A percentile compares a stretch with the other conserved stretches of the same genome.
Evolutionary conservation across 352 stramenopile species (phyloP).

Genomic region (Hyaloperonospora arabidopsidis): DNA sequence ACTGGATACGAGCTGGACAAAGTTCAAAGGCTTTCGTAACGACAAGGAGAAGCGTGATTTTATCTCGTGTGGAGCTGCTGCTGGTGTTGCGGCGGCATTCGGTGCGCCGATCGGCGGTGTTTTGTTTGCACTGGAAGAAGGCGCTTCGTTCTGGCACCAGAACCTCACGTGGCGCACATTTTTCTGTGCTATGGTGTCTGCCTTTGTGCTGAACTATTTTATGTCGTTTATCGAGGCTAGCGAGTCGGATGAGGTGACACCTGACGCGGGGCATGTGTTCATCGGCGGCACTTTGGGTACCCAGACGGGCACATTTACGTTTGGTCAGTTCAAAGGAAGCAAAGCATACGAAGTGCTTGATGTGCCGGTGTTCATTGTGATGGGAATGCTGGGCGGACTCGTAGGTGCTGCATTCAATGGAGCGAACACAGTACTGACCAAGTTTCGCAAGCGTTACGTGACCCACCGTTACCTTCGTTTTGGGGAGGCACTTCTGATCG

Average conservation of each 20-base stretch:
- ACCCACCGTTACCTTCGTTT: conserved; percentile 63
- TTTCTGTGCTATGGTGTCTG: conserved; percentile 93
- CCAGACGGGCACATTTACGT: conserved; percentile 77
- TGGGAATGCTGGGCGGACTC: conserved; percentile 95
- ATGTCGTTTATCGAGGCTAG: conserved; percentile 69
- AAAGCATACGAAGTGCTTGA: conserved; percentile 93
- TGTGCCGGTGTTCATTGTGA: conserved; percentile 92
- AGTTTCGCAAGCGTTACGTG: conserved; percentile 59
- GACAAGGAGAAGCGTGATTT: conserved; percentile 96
- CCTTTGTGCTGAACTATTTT: conserved; percentile 83
- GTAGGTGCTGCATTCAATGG: conserved; percentile 96
- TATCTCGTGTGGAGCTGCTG: conserved; percentile 94
- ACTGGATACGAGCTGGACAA: conserved; percentile 82
- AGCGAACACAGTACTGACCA: conserved; percentile 89
- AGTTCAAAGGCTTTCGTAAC: conserved; percentile 90
- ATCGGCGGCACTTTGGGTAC: conserved; percentile 65
- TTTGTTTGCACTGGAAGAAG: conserved; percentile 96
- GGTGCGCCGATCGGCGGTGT: conserved; percentile 96
- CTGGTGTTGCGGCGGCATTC: conserved; percentile 96
- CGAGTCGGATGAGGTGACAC: conserved; percentile 22
- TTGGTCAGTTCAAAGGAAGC: conserved; percentile 82
- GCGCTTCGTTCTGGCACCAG: conserved; percentile 96
- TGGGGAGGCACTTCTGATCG: conserved; percentile 55
- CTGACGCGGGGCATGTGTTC: conserved; percentile 39
- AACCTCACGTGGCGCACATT: conserved; percentile 97